These are phyloP conservation scores for Kuraishia cidri DNA, from an alignment of 805 yeast species.

Conservation along the genomic window DNA sequence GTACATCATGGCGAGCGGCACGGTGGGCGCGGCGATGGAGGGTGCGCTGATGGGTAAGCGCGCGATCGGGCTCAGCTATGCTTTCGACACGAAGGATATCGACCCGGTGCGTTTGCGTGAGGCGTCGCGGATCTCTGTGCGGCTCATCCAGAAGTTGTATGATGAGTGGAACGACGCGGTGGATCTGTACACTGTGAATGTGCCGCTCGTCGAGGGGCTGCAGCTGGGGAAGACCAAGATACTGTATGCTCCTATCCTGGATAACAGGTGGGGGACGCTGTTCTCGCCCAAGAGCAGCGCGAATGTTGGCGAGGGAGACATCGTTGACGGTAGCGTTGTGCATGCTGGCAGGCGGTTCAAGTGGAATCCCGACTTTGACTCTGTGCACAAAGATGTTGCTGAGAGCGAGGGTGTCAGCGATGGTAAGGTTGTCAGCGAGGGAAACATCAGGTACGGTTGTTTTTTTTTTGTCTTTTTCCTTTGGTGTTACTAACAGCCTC, in stretches of 20 bases:
- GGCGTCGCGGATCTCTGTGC: conserved; percentile 64
- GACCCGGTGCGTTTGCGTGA: conserved; percentile 38
- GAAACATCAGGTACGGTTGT: conserved; percentile 38
- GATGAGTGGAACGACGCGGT: conserved; percentile 46
- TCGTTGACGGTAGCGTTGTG: conserved; percentile 34
- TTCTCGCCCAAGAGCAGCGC: conserved; percentile 21
- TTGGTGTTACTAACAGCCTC: conserved; percentile 8
- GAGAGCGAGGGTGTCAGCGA: conserved; percentile 44
- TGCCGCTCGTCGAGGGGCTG: conserved; percentile 60
- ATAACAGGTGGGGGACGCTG: conserved; percentile 72
- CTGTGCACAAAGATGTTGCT: conserved; percentile 47
- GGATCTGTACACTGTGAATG: conserved; percentile 76
- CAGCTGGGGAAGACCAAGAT: conserved; percentile 50
- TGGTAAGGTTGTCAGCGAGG: conserved; percentile 59
- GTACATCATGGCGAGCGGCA: conserved; percentile 86
- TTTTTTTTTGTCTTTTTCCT: conserved; percentile 23
- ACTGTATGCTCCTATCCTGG: conserved; percentile 68
- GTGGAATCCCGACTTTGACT: conserved; percentile 81
- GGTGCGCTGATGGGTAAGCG: conserved; percentile 66
- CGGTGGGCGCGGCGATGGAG: conserved; percentile 96
- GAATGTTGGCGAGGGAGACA: conserved; percentile 20
- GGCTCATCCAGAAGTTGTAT: conserved; percentile 50
- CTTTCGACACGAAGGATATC: conserved; percentile 54
- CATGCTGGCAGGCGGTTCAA: conserved; percentile 40
- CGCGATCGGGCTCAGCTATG: conserved; percentile 79